Evolutionary conservation across 768 basidiomycete genomes (phyloP).

Genomic region (Podaxis pistillaris): DNA sequence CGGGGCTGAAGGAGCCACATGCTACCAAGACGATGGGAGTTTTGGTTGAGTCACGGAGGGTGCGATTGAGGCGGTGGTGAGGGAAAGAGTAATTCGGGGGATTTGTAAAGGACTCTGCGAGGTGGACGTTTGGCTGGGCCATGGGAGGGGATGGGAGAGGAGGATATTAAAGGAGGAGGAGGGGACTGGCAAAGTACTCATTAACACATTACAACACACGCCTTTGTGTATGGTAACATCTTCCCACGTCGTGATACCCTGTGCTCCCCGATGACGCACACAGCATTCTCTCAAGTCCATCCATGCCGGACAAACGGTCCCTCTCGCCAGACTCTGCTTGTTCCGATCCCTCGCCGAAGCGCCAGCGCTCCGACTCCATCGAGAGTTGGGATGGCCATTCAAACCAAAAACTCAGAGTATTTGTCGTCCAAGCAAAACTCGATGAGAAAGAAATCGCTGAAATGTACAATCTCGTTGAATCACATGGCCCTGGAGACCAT

Average conservation of each 20-base stretch:
- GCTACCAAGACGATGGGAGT: slow-evolving; percentile 93
- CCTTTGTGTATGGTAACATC: slow-evolving; percentile 20
- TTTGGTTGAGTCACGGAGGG: slow-evolving; percentile 60
- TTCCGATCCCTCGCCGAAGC: slow-evolving; percentile 5
- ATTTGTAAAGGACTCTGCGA: slow-evolving; percentile 52
- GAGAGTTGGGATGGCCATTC: slow-evolving; percentile 9
- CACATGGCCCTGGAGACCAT: slow-evolving; percentile 8
- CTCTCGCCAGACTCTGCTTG: neutral
- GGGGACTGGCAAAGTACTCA: slow-evolving; percentile 15
- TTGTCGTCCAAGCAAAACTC: slow-evolving; percentile 39
- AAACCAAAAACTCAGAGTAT: slow-evolving; percentile 22
- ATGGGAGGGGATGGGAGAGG: slow-evolving; percentile 24
- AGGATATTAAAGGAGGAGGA: slow-evolving; percentile 11
- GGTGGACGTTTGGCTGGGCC: slow-evolving; percentile 24
- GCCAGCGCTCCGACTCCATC: slow-evolving; percentile 12
- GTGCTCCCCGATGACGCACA: neutral
- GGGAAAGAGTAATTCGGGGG: slow-evolving; percentile 70
- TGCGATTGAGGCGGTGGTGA: slow-evolving; percentile 56
- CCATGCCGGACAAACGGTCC: slow-evolving; percentile 8
- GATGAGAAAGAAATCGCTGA: slow-evolving; percentile 30
- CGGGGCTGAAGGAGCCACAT: slow-evolving; percentile 96
- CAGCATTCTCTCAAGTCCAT: neutral
- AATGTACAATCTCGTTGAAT: slow-evolving; percentile 36
- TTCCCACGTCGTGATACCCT: slow-evolving; percentile 28
- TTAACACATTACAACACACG: slow-evolving; percentile 8